Percentiles rank a stretch among this genome's conserved stretches.
Evolutionary conservation across 208 protist genomes (phyloP).

Genomic region (Leishmania tarentolae): DNA sequence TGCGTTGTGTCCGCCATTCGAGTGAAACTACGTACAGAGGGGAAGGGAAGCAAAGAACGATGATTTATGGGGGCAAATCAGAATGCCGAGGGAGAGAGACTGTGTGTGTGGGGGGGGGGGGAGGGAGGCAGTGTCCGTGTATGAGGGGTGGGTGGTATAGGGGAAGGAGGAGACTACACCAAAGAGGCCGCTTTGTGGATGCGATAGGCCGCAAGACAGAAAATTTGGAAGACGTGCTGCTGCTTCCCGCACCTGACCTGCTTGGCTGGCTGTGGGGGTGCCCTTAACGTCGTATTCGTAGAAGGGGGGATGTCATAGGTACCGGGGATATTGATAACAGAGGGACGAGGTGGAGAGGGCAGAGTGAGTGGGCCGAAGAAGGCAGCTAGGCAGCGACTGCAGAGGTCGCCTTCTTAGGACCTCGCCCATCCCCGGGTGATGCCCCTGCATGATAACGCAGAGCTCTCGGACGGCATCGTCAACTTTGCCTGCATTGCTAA

Average conservation of each 20-base stretch:
- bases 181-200: not conserved
- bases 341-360: not conserved
- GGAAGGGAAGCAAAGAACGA: not conserved
- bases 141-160: no score
- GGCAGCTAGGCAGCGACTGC: not conserved
- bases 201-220: not conserved
- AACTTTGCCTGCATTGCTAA: not conserved
- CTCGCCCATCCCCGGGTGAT: not conserved
- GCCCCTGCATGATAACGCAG: not conserved
- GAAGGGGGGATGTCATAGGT: not conserved
- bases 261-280: not conserved
- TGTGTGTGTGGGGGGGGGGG: no score
- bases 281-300: not conserved
- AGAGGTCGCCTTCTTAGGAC: not conserved
- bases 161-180: no score
- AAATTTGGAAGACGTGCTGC: not conserved
- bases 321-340: not conserved
- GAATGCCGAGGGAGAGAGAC: not conserved
- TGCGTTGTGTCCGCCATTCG: conserved; percentile 26
- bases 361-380: not conserved
- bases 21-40: not conserved
- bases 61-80: not conserved
- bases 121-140: no score
- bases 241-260: not conserved
- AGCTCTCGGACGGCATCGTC: not conserved